Percentiles rank a stretch among this genome's conserved stretches.
phyloP scores from a whole-genome alignment of 176 grass and related monocot species.

The sorghum (Sorghum bicolor) region DNA sequence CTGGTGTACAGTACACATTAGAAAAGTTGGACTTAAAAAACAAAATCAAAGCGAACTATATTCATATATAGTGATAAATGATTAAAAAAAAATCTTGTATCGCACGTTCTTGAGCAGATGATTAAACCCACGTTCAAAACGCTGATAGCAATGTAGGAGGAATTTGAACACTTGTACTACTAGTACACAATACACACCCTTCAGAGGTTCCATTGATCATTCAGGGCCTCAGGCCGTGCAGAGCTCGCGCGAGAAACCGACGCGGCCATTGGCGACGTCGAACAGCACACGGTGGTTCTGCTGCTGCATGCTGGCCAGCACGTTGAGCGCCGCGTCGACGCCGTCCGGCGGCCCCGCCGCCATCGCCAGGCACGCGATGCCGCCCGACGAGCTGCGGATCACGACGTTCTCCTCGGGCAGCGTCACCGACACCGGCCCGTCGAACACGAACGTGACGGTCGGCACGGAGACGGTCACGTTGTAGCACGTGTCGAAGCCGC shows the following conservation, averaged over 20 bases:
- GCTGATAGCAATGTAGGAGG: no score
- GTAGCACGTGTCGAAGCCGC: slow-evolving; percentile 91
- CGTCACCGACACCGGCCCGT: slow-evolving; percentile 41
- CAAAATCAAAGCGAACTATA: no score
- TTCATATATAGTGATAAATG: no score
- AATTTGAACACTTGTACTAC: background rate
- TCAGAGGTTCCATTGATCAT: background rate
- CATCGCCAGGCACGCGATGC: slow-evolving; percentile 68
- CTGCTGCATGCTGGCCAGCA: slow-evolving; percentile 87
- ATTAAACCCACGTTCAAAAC: no score
- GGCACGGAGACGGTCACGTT: slow-evolving; percentile 39
- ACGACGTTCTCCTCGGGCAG: slow-evolving; percentile 75
- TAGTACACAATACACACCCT: background rate
- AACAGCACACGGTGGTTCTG: slow-evolving; percentile 83
- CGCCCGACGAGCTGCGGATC: slow-evolving; percentile 65
- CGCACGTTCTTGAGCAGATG: no score
- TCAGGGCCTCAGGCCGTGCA: slow-evolving; percentile 40
- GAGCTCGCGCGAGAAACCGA: slow-evolving; percentile 68
- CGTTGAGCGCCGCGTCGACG: slow-evolving; percentile 63
- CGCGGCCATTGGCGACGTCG: slow-evolving; percentile 56
- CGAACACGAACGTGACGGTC: slow-evolving; percentile 44
- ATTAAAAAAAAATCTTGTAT: no score
- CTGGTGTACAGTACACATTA: no score
- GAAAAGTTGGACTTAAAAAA: no score
- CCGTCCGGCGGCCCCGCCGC: slow-evolving; percentile 47